These are phyloP conservation scores for Cytospora paraplurivora DNA, from an alignment of 2,329 filamentous ascomycete species.

Conservation along the genomic window DNA sequence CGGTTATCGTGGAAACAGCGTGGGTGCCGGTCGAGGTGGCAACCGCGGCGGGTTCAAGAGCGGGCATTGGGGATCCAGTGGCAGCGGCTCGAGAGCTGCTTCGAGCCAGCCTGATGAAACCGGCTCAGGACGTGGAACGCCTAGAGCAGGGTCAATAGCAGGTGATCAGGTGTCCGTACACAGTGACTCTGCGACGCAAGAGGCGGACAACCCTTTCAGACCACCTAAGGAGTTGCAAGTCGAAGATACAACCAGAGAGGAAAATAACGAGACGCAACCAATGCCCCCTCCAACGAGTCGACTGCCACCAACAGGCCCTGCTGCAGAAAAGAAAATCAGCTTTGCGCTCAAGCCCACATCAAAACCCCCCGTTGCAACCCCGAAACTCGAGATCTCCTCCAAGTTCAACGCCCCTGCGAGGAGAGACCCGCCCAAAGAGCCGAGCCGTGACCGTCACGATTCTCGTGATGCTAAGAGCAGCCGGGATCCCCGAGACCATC, in stretches of 20 bases:
- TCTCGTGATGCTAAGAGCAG: conserved; percentile 23
- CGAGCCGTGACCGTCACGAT: conserved; percentile 43
- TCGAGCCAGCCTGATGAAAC: conserved; percentile 36
- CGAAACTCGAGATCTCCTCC: conserved; percentile 67
- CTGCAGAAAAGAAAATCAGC: conserved; percentile 72
- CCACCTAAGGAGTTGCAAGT: conserved; percentile 66
- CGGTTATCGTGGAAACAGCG: conserved; percentile 63
- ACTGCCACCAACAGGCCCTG: conserved; percentile 56
- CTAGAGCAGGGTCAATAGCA: conserved; percentile 27
- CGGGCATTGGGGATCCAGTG: conserved; percentile 69
- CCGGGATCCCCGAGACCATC: conserved; percentile 4
- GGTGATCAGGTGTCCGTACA: conserved; percentile 23
- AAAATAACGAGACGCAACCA: conserved; percentile 49
- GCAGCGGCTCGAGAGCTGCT: conserved; percentile 37
- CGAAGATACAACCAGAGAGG: conserved; percentile 61
- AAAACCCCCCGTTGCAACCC: conserved; percentile 57
- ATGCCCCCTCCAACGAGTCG: conserved; percentile 57
- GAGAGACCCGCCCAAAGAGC: conserved; percentile 32
- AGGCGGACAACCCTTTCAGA: conserved; percentile 62
- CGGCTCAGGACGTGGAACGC: conserved; percentile 33
- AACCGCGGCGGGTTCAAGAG: conserved; percentile 66
- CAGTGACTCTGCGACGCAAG: conserved; percentile 45
- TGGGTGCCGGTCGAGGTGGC: conserved; percentile 50
- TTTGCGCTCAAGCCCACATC: conserved; percentile 85
- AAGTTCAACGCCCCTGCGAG: conserved; percentile 63